A percentile compares a stretch with the other conserved stretches of the same genome.
Conservation (phyloP, 306 rosid species). For the Malus sylvestris region DNA sequence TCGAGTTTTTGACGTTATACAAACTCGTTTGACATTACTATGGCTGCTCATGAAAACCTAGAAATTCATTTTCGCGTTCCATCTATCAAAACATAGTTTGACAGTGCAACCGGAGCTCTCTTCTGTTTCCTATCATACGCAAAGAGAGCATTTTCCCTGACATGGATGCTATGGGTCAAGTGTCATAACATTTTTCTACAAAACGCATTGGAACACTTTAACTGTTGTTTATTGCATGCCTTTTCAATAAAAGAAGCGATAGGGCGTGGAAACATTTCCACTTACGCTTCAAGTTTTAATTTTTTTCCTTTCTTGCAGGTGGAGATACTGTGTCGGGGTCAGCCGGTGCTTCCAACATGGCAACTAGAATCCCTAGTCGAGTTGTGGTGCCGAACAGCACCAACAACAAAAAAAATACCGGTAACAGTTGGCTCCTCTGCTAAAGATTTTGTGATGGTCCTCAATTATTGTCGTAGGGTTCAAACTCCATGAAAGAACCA, state of each 20-base stretch:
- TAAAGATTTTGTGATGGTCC: slow-evolving; percentile 92
- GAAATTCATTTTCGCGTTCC: neutral
- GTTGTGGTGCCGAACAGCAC: slow-evolving; percentile 73
- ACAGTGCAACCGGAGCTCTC: neutral
- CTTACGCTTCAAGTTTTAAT: neutral
- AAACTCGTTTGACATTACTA: neutral
- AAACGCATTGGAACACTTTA: neutral
- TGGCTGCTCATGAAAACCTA: neutral
- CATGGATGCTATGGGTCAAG: neutral
- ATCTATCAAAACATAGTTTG: neutral
- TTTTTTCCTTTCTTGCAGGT: slow-evolving; percentile 39
- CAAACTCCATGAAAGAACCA: slow-evolving; percentile 21
- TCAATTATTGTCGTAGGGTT: slow-evolving; percentile 43
- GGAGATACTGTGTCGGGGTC: slow-evolving; percentile 84
- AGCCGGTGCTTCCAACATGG: slow-evolving; percentile 58
- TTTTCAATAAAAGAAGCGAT: neutral
- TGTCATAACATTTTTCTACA: neutral
- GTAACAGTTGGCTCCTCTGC: slow-evolving; percentile 90
- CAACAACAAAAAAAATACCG: slow-evolving; percentile 57
- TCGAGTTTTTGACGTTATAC: neutral
- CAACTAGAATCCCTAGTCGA: slow-evolving; percentile 72
- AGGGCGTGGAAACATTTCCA: neutral
- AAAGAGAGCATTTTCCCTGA: neutral
- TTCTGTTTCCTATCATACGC: neutral
- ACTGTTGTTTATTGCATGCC: neutral